Conservation (phyloP, 306 rosid genomes). For the Rubus idaeus region DNA sequence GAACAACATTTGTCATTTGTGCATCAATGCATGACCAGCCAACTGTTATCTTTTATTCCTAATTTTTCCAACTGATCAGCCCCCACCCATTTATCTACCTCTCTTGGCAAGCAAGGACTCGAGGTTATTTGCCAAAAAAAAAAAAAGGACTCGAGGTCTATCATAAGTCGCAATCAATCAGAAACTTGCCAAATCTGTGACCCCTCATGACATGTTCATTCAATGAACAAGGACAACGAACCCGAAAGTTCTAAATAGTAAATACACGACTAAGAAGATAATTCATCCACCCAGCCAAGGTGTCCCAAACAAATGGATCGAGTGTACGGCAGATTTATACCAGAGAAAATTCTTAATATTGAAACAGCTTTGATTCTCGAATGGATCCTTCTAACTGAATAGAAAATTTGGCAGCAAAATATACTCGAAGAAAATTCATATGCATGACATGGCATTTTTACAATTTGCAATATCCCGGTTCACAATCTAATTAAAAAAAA, state of each 20-base stretch:
- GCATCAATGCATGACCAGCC: conserved; percentile 3
- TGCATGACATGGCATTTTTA: not conserved
- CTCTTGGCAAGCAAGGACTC: no score
- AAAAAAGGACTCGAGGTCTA: no score
- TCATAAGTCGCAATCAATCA: not conserved
- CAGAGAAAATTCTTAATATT: not conserved
- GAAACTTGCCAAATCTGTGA: not conserved
- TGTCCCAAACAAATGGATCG: not conserved
- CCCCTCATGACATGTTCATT: not conserved
- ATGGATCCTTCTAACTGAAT: not conserved
- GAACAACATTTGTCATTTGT: not conserved
- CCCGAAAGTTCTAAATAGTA: not conserved
- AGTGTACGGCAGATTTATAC: not conserved
- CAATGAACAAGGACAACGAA: not conserved
- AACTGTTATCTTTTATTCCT: no score
- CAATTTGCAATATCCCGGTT: not conserved
- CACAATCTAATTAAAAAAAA: not conserved
- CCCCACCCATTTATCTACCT: no score
- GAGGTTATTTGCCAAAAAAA: no score
- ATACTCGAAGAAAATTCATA: not conserved
- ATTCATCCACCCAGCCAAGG: not conserved
- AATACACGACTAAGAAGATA: not conserved
- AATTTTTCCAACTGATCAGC: no score
- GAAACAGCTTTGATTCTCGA: not conserved
- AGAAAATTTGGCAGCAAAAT: not conserved